A percentile compares a stretch with the other conserved stretches of the same genome.
These are phyloP conservation scores for Ambrosiella cleistominuta DNA, from an alignment of 2,329 filamentous ascomycete species.

Conservation along the genomic window DNA sequence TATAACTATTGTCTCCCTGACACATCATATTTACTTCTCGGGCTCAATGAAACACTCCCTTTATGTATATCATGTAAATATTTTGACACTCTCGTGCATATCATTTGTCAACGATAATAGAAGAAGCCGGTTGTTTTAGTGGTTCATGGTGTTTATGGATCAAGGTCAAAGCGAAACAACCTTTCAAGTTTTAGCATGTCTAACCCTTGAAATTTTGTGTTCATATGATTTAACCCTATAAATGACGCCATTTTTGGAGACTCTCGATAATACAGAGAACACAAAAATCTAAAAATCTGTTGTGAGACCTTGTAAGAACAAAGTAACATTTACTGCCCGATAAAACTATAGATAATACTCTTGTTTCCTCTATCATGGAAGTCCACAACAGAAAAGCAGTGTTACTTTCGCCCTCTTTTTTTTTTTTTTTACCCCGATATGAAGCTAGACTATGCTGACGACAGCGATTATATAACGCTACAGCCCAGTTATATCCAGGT, in stretches of 20 bases:
- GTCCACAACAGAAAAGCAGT: background rate
- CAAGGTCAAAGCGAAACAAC: constrained; percentile 1
- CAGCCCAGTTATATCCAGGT: background rate
- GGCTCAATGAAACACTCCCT: background rate
- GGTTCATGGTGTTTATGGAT: background rate
- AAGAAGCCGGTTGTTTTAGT: background rate
- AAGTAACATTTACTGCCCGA: too few relatives aligned
- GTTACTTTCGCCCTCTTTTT: background rate
- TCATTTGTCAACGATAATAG: background rate
- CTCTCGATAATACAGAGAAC: too few relatives aligned
- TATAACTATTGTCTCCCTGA: background rate
- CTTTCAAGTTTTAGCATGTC: background rate
- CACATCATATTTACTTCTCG: background rate
- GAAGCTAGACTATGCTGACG: background rate
- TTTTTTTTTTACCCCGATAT: background rate
- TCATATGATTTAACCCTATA: background rate
- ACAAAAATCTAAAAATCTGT: too few relatives aligned
- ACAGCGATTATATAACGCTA: too few relatives aligned
- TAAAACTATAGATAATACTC: background rate
- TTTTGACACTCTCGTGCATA: background rate
- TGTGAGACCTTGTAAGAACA: too few relatives aligned
- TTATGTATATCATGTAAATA: background rate
- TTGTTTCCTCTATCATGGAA: background rate
- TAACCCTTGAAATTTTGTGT: background rate
- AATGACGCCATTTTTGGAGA: background rate